phyloP scores from a whole-genome alignment of 1,284 basidiomycete genomes.

The Sanghuangporus weigelae region DNA sequence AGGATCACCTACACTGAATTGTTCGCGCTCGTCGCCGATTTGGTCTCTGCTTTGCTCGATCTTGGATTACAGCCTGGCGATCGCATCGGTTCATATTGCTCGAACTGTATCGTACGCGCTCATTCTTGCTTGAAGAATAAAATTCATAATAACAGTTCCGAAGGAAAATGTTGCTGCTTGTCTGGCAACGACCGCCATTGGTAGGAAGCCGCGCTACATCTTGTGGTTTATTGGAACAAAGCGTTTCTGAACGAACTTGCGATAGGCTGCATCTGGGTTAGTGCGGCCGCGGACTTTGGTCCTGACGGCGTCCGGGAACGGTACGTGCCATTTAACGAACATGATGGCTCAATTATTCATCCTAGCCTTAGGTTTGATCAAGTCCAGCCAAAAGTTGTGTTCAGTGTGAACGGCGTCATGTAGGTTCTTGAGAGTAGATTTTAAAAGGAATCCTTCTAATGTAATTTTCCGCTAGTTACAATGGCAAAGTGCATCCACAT shows the following conservation, averaged over 20 bases:
- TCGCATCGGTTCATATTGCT: conserved; percentile 75
- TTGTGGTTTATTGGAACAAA: not conserved
- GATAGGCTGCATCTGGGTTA: conserved; percentile 69
- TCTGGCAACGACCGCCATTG: conserved; percentile 71
- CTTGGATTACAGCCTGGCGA: conserved; percentile 67
- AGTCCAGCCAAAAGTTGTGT: conserved; percentile 69
- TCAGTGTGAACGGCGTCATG: conserved; percentile 71
- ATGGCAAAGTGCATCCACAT: conserved; percentile 65
- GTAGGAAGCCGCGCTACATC: conserved; percentile 25
- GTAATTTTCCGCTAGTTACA: conserved; percentile 46
- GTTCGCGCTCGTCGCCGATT: conserved; percentile 53
- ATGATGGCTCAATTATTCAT: not conserved
- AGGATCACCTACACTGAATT: conserved; percentile 57
- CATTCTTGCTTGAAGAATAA: not conserved
- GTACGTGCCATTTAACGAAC: conserved; percentile 27
- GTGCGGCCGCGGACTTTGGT: conserved; percentile 86
- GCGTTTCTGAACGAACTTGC: not conserved
- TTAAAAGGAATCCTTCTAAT: not conserved
- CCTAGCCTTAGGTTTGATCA: conserved; percentile 53
- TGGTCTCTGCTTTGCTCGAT: conserved; percentile 56
- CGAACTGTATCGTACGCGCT: conserved; percentile 66
- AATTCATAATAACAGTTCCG: not conserved
- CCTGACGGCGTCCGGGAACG: conserved; percentile 79
- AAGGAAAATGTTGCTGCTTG: conserved; percentile 72
- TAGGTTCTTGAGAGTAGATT: conserved; percentile 27